phyloP scores from a whole-genome alignment of 768 basidiomycete genomes.

The Asterophora lycoperdoides region DNA sequence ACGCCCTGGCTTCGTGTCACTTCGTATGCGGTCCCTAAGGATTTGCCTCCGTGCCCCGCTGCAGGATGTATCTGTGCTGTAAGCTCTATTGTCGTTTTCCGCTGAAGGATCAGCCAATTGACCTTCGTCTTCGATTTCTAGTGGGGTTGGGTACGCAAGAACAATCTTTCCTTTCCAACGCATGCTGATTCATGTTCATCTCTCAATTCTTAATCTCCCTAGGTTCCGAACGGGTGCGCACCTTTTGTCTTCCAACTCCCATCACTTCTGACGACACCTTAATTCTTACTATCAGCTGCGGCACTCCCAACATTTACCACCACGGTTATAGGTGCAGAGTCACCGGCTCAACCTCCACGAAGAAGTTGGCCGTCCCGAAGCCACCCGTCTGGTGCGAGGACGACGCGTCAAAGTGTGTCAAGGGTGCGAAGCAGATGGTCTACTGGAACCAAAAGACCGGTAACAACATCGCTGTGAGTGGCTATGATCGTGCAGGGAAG shows the following conservation, averaged over 20 bases:
- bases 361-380: slow-evolving; percentile 36
- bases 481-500: slow-evolving; percentile 33
- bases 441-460: slow-evolving; percentile 49
- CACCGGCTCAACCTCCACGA: slow-evolving; percentile 35
- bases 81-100: slow-evolving; percentile 18
- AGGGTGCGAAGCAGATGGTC: slow-evolving; percentile 53
- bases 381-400: slow-evolving; percentile 52
- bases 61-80: slow-evolving; percentile 53
- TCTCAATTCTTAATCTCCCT: not conserved
- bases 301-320: slow-evolving; percentile 51
- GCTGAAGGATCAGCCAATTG: not conserved
- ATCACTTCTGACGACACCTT: not conserved
- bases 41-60: slow-evolving; percentile 44
- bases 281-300: slow-evolving; percentile 32
- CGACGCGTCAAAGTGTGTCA: slow-evolving; percentile 35
- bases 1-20: slow-evolving; percentile 51
- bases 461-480: slow-evolving; percentile 44
- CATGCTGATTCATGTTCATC: not conserved
- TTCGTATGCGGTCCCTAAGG: slow-evolving; percentile 45
- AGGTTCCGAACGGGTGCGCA: slow-evolving; percentile 40
- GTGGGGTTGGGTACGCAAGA: slow-evolving; percentile 49
- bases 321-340: slow-evolving; percentile 45
- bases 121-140: slow-evolving; percentile 20
- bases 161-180: not conserved
- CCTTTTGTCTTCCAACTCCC: not conserved